These are phyloP conservation scores for Sporothrix protearum DNA, from an alignment of 2,329 filamentous ascomycete genomes.

Conservation along the genomic window DNA sequence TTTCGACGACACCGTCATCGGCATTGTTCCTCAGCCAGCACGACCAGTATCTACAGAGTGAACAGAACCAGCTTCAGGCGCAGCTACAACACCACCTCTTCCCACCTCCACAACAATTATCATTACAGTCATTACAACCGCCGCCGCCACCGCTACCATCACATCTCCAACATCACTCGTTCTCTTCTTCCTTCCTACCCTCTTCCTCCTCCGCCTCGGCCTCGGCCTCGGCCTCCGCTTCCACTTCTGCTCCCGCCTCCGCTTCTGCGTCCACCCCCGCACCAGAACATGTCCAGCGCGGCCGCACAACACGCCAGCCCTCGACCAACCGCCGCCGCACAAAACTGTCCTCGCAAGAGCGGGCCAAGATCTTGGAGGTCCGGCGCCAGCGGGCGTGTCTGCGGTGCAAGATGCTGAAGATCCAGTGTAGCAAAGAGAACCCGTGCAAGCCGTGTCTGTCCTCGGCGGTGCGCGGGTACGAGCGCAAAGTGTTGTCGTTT, in stretches of 20 bases:
- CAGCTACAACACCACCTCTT: neutral
- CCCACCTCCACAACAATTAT: neutral
- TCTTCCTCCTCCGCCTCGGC: neutral
- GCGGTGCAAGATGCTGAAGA: slow-evolving; percentile 34
- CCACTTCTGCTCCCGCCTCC: neutral
- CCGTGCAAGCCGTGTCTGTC: slow-evolving; percentile 33
- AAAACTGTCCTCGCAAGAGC: slow-evolving; percentile 30
- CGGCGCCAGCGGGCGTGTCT: slow-evolving; percentile 33
- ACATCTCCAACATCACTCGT: neutral
- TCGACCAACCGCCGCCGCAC: slow-evolving; percentile 23
- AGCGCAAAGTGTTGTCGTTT: slow-evolving; percentile 33
- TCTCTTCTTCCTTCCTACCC: neutral
- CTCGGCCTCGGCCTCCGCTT: neutral
- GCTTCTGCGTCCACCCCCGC: neutral
- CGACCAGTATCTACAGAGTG: neutral
- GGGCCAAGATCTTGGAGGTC: slow-evolving; percentile 31
- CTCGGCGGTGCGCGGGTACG: slow-evolving; percentile 31
- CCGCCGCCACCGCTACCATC: neutral
- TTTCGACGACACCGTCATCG: slow-evolving; percentile 2
- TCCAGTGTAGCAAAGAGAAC: slow-evolving; percentile 34
- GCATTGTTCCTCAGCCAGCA: neutral
- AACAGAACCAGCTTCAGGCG: neutral
- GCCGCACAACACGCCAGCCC: slow-evolving; percentile 4
- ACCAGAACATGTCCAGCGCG: neutral
- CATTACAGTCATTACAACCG: neutral